Conservation (phyloP, 805 yeast species). For the Barnettozyma pratensis region DNA sequence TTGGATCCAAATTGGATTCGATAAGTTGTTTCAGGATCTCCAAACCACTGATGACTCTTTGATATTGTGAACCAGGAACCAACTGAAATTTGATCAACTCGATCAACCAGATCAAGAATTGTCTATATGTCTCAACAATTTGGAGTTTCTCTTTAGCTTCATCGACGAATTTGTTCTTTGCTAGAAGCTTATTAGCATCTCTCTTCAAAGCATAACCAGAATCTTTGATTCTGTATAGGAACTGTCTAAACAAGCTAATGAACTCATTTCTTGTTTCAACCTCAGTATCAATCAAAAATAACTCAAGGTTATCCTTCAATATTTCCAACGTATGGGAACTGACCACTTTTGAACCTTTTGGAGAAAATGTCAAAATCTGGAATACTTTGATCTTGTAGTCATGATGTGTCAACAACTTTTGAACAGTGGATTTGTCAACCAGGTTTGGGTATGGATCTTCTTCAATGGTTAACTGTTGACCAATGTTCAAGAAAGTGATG, state of each 20-base stretch:
- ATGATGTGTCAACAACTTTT: conserved; percentile 41
- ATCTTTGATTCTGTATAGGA: conserved; percentile 62
- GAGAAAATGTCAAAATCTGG: conserved; percentile 55
- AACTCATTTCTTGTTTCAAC: conserved; percentile 67
- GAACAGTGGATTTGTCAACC: conserved; percentile 30
- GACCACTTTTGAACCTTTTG: conserved; percentile 57
- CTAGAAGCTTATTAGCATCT: conserved; percentile 38
- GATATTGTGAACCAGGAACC: conserved; percentile 55
- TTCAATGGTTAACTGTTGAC: conserved; percentile 52
- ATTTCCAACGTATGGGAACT: conserved; percentile 38
- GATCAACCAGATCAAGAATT: conserved; percentile 39
- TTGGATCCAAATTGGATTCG: conserved; percentile 51
- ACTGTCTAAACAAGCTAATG: conserved; percentile 53
- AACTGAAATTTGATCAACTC: conserved; percentile 33
- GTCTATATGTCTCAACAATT: conserved; percentile 29
- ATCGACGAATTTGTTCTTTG: conserved; percentile 31
- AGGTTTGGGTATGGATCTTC: conserved; percentile 44
- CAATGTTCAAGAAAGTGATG: conserved; percentile 55
- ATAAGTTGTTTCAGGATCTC: conserved; percentile 41
- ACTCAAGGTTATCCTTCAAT: conserved; percentile 39
- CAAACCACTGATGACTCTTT: conserved; percentile 44
- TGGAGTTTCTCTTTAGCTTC: conserved; percentile 31
- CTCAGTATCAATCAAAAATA: conserved; percentile 58
- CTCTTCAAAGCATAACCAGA: conserved; percentile 56
- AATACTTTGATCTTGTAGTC: conserved; percentile 47